Base-by-base conservation (phyloP, 2,329 filamentous ascomycete species). In the Dactylonectria estremocensis region DNA sequence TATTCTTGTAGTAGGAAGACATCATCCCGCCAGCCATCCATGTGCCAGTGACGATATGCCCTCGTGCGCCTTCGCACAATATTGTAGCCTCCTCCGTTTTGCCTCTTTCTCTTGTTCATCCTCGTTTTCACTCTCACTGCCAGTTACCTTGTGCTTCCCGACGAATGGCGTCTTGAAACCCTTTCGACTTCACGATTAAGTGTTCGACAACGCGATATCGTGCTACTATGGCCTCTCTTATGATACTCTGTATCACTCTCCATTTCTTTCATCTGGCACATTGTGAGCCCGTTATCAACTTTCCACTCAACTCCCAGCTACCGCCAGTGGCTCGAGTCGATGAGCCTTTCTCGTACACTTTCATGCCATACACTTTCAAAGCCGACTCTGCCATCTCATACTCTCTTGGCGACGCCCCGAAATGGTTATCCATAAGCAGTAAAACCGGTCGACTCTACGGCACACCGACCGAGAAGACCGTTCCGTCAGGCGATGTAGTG, bases 291-390 rank as follows among this genome's bases (percentile, higher is more conserved):
- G 75, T 79, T 24, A 76, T 85, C 54, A 82, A 84, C 53, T 95
- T 95, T 73, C 94, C 94, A 1, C 86, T 97, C 79, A 97, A 96
- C 80, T 91, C 93, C 2, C 95, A 97, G 79, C 87, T 97, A 1
- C 94, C 94, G 35, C 91, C 92, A 3, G 91, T 95, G 60, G 94
- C 93, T 20, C 88, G 92, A 71, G 84, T 93, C 66, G 88, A 87
- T 46, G 77, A 91, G 73, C 84, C 86, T 2, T 96, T 94, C 80
- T 88, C 85, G 10, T 94, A 95, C 76, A 84, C 88, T 33, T 93
- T 97, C 75, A 92, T 93, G 10, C 80, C 85, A 16, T 90, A 90
- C 45, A 97, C 94, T 0, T 97, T 97, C 80, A 84, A 85, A 14
- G 92, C 92, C 16, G 80, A 82, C 48, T 90, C 90, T 9, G 80